Percentiles rank a stretch among this genome's conserved stretches.
Conservation (phyloP, 768 basidiomycete species). For the Collybiopsis confluens region DNA sequence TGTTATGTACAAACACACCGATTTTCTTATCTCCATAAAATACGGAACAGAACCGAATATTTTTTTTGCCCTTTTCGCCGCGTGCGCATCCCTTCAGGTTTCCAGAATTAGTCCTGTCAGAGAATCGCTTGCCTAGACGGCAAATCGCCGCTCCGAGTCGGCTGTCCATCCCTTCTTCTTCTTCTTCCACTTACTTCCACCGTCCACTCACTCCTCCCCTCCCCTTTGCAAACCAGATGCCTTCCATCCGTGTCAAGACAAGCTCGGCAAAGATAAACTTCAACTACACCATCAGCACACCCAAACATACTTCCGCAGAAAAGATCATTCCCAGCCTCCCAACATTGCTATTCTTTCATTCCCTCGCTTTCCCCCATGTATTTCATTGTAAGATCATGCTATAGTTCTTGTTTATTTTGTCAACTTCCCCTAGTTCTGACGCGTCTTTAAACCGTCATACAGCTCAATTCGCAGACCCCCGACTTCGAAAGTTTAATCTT, state of each 20-base stretch:
- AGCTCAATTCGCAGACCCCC: constrained; percentile 7
- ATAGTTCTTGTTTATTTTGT: background rate
- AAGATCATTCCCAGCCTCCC: background rate
- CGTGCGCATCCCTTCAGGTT: no score
- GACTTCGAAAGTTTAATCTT: constrained; percentile 7
- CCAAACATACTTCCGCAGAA: background rate
- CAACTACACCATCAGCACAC: constrained; percentile 4
- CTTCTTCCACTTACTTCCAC: background rate
- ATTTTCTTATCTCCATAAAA: no score
- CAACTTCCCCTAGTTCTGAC: background rate
- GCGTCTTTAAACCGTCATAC: background rate
- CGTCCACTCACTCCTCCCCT: background rate
- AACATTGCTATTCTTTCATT: constrained; percentile 1
- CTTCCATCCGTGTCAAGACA: background rate
- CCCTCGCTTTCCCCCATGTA: constrained; percentile 1
- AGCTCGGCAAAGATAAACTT: background rate
- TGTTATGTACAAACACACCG: no score
- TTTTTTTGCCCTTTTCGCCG: no score
- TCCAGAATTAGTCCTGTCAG: no score
- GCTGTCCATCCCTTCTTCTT: background rate
- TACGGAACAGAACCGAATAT: no score
- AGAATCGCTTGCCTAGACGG: background rate
- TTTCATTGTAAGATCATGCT: constrained; percentile 3
- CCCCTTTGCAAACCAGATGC: background rate
- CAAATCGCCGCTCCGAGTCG: background rate